Percentiles rank a stretch among this genome's conserved stretches.
These are phyloP conservation scores for Chimonanthus salicifolius DNA, from an alignment of 164 flowering plant species.

Conservation along the genomic window DNA sequence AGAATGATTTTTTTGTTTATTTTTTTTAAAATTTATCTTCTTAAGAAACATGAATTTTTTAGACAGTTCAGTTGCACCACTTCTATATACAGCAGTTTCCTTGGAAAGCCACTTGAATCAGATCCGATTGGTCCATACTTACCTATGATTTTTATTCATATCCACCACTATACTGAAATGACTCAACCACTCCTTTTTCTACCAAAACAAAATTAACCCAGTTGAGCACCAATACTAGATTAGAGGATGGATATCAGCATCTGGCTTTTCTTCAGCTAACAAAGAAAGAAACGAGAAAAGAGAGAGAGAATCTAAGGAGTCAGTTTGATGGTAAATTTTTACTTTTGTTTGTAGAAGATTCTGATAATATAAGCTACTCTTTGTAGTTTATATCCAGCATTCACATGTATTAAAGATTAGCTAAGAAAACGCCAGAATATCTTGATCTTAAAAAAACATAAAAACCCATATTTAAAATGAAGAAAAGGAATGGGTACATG, in stretches of 20 bases:
- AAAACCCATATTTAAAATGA: not conserved
- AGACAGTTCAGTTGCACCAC: constrained; percentile 23
- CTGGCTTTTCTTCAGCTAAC: not conserved
- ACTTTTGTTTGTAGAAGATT: not conserved
- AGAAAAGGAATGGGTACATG: not conserved
- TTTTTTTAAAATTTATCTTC: not conserved
- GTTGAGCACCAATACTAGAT: constrained; percentile 9
- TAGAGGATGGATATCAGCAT: constrained; percentile 1
- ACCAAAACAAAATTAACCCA: constrained; percentile 6
- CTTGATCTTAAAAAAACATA: too few species aligned
- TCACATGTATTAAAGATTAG: too few species aligned
- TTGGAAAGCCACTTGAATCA: constrained; percentile 13
- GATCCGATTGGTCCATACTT: constrained; percentile 24
- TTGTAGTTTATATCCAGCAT: too few species aligned
- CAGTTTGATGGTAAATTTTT: too few species aligned
- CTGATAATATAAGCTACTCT: too few species aligned
- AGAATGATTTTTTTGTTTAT: not conserved
- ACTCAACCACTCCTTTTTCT: too few species aligned
- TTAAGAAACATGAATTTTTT: not conserved
- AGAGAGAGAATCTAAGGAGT: too few species aligned
- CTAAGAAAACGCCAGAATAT: too few species aligned
- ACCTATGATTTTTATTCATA: constrained; percentile 1
- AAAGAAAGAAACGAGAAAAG: too few species aligned
- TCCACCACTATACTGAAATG: not conserved
- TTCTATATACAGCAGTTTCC: not conserved